phyloP scores from a whole-genome alignment of 805 yeast species.

The Brettanomyces custersianus region DNA sequence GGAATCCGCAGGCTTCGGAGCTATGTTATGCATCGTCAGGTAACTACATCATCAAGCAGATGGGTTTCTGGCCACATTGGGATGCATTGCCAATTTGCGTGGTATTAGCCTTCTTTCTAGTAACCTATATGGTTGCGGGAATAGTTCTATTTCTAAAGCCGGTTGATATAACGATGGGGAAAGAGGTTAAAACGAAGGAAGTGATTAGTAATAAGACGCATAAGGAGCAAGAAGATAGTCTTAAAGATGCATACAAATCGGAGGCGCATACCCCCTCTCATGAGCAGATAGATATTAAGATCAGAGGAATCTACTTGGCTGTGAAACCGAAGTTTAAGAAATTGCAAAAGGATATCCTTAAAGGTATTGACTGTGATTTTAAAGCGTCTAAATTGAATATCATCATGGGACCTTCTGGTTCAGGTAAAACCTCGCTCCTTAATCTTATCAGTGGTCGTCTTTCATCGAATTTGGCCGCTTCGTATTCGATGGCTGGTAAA shows the following conservation, averaged over 20 bases:
- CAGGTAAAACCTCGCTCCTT: constrained; percentile 64
- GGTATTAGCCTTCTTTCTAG: constrained; percentile 48
- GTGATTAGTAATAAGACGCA: neutral
- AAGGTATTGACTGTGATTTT: constrained; percentile 42
- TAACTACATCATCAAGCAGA: constrained; percentile 36
- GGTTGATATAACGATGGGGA: constrained; percentile 44
- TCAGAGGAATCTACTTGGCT: constrained; percentile 15
- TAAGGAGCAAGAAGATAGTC: neutral
- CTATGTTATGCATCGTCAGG: constrained; percentile 48
- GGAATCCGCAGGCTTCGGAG: constrained; percentile 20
- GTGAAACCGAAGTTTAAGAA: constrained; percentile 16
- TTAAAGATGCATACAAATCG: neutral
- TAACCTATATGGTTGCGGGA: constrained; percentile 41
- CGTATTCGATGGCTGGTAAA: constrained; percentile 30
- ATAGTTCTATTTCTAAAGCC: constrained; percentile 38
- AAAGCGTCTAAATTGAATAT: constrained; percentile 53
- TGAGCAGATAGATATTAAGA: constrained; percentile 9
- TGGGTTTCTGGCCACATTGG: constrained; percentile 65
- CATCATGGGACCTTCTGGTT: constrained; percentile 77
- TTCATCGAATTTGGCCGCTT: constrained; percentile 21
- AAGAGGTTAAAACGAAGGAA: constrained; percentile 14
- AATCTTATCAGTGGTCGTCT: constrained; percentile 56
- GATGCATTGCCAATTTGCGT: constrained; percentile 53
- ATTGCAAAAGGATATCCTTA: constrained; percentile 26
- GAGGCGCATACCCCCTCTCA: constrained; percentile 1